Evolutionary conservation across 1,139 yeast species (phyloP).

Genomic region (Debaryomycetaceae sp.): DNA sequence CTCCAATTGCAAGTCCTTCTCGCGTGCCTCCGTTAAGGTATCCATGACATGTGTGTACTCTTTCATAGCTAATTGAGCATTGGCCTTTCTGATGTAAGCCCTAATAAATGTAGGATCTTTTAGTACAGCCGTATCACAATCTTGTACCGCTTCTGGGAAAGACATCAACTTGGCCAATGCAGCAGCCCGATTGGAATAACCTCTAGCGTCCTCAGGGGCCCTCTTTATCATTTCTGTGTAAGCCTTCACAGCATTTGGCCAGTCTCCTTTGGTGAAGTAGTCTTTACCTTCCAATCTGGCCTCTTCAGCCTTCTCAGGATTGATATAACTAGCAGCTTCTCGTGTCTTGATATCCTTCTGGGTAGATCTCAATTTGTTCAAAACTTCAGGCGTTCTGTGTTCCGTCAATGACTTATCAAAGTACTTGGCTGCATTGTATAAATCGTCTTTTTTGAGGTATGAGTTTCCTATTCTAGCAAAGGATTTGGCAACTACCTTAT

Average conservation of each 20-base stretch:
- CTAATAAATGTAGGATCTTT: slow-evolving; percentile 86
- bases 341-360: slow-evolving; percentile 80
- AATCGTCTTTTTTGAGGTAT: slow-evolving; percentile 72
- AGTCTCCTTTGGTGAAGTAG: slow-evolving; percentile 82
- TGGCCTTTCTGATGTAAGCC: slow-evolving; percentile 96
- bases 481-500: slow-evolving; percentile 87
- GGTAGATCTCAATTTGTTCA: slow-evolving; percentile 80
- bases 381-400: slow-evolving; percentile 93
- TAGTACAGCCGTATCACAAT: slow-evolving; percentile 85
- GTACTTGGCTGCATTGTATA: slow-evolving; percentile 67
- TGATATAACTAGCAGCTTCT: slow-evolving; percentile 75
- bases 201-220: slow-evolving; percentile 94
- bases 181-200: slow-evolving; percentile 97
- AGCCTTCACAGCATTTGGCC: slow-evolving; percentile 95
- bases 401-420: slow-evolving; percentile 94
- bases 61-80: slow-evolving; percentile 87
- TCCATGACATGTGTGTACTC: slow-evolving; percentile 82
- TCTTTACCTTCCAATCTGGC: slow-evolving; percentile 94
- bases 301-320: slow-evolving; percentile 91
- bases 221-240: slow-evolving; percentile 95
- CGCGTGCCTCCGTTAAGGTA: slow-evolving; percentile 76
- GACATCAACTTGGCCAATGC: slow-evolving; percentile 92
- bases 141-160: slow-evolving; percentile 93
- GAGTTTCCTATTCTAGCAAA: slow-evolving; percentile 87
- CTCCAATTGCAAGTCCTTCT: slow-evolving; percentile 56